Evolutionary conservation across 148 eudicot genomes (phyloP), one percentile per base, ranked within the genome.

Genomic region (Cornus controversa): DNA sequence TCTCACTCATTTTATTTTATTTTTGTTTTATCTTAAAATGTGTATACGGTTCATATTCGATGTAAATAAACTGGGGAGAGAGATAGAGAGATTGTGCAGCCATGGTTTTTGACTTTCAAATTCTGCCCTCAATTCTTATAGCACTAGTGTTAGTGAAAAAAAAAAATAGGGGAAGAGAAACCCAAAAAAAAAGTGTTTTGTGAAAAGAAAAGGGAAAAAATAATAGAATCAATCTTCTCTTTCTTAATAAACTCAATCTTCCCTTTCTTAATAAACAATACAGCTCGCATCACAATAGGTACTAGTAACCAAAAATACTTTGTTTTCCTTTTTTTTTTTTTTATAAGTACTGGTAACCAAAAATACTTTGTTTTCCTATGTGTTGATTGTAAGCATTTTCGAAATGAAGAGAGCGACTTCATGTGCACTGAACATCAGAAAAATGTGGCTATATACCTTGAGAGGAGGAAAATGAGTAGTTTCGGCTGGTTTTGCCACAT

Each of bases 401-500:
- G 4, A 50, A 16, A 50, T 50, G 57, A 16, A 50, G 18, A 50
- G 42, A 36, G 18, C 40, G 27, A 22, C 11, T 36, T 69, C 54
- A 22, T 70, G 47, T 25, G 27, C 45, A 57, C 57, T 66, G 22
- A 8, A 53, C 23, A 54, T 18, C 42, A 69, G 11, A 8, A 40
- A 40, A 60, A 31, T 42, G 65, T 15, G 57, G 67, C 37, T 73
- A 6, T 81, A 81, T 88, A 92, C 99, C 91, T 80, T 89, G 40
- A 93, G 92, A 75, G 97, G 90, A 42, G 97, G 97, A 83, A 85
- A 90, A 80, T 87, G 93, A 13, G 85, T 80, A 80, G 98, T 93
- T 45, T 87, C 90, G 50, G 82, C 72, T 18, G 94, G 98, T 73
- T 86, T 80, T 67, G 88, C 81, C 84, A 96, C 53, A 89, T 96